Base-by-base conservation (phyloP, 176 grass and related monocot species). In the Bolboschoenus planiculmis region DNA sequence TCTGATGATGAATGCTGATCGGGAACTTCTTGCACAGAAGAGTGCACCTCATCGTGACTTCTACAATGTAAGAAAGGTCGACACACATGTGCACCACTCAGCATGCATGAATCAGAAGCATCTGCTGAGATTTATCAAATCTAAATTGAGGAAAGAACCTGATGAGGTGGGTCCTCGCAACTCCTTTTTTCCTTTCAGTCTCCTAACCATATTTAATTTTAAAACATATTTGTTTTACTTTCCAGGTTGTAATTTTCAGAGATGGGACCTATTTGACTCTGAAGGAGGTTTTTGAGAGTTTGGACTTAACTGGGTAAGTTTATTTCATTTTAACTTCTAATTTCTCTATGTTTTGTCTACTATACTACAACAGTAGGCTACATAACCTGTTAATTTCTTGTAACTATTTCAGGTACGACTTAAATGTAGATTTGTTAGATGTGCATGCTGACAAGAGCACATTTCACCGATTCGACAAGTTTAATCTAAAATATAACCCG, bases 71-170 rank as follows among this genome's bases (percentile, higher is more conserved):
- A 89, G 94, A 67, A 97, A 97, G 85, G 94, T 97, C 83, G 94
- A 97, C 81, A 97, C 94, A 85, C 94, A 97, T 91, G 90, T 97
- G 85, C 94, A 97, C 85, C 94, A 97, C 84, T 97, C 94, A n/a
- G 94, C 94, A 31, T 97, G 94, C 83, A 97, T 97, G 94, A 97
- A 97, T 43, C 94, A 94, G 85, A 97, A 97, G 20, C 94, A 97
- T 92, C 61, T 97, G 27, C 68, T 97, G 85, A 94, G 88, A 90
- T 97, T 97, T 83, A 97, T 97, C 56, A 97, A 97, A 79, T 97
- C 94, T 20, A 97, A 97, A 79, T 85, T 92, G 85, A 92, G 87
- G 87, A 97, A 94, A 82, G 94, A 97, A 86, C 90, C 91, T 86
- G 90, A 97, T 47, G 92, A 97, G 94, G 94, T 97, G 60, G 21